Evolutionary conservation across 202 grass and related monocot species (phyloP).

Genomic region (Saccharum hybrid): DNA sequence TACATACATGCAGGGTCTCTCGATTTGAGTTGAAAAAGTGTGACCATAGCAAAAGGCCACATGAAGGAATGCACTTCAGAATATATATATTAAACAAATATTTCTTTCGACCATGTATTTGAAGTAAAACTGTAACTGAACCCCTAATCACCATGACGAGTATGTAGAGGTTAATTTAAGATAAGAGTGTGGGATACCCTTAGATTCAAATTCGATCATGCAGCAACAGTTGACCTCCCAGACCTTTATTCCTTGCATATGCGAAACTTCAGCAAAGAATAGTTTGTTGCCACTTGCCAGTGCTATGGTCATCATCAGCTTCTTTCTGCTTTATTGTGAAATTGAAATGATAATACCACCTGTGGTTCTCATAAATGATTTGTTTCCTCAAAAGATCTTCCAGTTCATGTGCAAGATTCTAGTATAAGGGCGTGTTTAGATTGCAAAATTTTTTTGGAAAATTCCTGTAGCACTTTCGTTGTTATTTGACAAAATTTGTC

Average conservation of each 20-base stretch:
- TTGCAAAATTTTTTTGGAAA: too few species aligned
- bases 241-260: background rate
- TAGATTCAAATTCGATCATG: background rate
- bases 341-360: slow-evolving; percentile 15
- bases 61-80: background rate
- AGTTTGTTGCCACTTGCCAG: background rate
- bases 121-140: too few species aligned
- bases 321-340: background rate
- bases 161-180: background rate
- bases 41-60: background rate
- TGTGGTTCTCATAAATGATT: background rate
- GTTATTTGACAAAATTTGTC: too few species aligned
- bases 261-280: slow-evolving; percentile 1
- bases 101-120: background rate
- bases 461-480: too few species aligned
- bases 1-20: background rate
- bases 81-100: background rate
- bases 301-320: background rate
- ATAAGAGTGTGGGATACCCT: background rate
- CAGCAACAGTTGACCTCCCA: background rate
- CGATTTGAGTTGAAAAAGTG: background rate
- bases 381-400: background rate
- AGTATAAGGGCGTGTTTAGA: too few species aligned
- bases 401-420: slow-evolving; percentile 29
- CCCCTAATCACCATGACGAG: background rate